phyloP scores from a whole-genome alignment of 495 filamentous ascomycete species.

The Penicillium angulare region DNA sequence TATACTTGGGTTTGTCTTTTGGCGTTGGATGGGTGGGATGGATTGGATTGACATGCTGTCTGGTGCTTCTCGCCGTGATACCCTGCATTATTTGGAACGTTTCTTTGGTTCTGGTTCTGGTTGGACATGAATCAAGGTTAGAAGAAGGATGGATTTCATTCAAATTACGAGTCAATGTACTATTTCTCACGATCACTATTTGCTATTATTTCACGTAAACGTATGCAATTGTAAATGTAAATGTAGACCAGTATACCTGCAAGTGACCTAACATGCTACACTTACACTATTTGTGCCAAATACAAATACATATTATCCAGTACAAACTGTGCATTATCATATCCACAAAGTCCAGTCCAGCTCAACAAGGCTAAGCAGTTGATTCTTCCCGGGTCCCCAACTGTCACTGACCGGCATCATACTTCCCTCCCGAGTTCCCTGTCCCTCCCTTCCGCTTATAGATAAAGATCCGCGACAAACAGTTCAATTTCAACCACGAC shows the following conservation, averaged over 20 bases:
- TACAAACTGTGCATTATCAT: no score
- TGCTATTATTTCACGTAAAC: no score
- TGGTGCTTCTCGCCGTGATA: constrained; percentile 18
- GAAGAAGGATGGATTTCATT: no score
- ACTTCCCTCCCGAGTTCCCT: no score
- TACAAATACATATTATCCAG: neutral
- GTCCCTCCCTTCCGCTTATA: neutral
- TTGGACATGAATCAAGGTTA: neutral
- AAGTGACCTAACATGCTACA: no score
- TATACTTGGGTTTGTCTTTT: constrained; percentile 1
- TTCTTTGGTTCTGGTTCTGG: constrained; percentile 5
- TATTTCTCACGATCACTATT: constrained; percentile 10
- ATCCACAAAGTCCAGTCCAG: no score
- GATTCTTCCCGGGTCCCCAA: neutral
- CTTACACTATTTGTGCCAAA: neutral
- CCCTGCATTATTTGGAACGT: constrained; percentile 14
- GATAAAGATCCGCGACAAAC: neutral
- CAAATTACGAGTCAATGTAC: constrained; percentile 17
- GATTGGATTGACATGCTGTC: no score
- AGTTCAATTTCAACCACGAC: no score
- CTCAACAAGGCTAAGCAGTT: no score
- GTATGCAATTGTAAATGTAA: no score
- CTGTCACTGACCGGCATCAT: no score
- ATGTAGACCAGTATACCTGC: no score
- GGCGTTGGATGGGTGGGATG: constrained; percentile 5